Evolutionary conservation across 2,329 filamentous ascomycete species (phyloP), one percentile per base, ranked within the genome.

Genomic region (Sporothrix luriei): DNA sequence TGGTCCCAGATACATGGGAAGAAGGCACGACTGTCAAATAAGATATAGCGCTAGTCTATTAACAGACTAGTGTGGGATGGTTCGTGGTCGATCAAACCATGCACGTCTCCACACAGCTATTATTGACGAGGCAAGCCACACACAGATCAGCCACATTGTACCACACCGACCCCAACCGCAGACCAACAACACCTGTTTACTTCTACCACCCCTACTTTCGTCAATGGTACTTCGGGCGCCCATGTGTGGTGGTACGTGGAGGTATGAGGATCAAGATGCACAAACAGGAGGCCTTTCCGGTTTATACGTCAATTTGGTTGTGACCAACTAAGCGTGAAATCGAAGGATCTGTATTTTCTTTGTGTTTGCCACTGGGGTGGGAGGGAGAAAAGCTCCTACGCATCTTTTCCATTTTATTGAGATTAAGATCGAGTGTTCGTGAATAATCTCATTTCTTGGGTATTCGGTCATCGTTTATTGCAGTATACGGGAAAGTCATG

Each of bases 251-350:
- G 66, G 66, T 49, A 68, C 48, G 21, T 64, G 29, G 33, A 29
- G n/a, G 43, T 16, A 52, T 33, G 33, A 46, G 55, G 48, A 54
- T 69, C 57, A 48, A 21, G 51, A 43, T 6, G 43, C 49, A 49
- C 38, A 55, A 69, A 69, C 68, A 69, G 57, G 48, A 49, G 49
- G 46, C 59, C 65, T 43, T 46, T 65, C 59, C 59, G 33, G 4
- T 24, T 16, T 46, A 19, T 6, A 40, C 38, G 33, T 10, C 33
- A 55, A 46, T 38, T 40, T 48, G 46, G 49, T 57, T 61, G 46
- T n/a, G 14, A 14, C 29, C 14, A 48, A 52, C 14, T 38, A 11
- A 7, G 26, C 14, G 16, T 2, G n/a, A 13, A 21, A 5, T 24
- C 13, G 48, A 40, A 33, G 33, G 11, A 13, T 14, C 19, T 21